Percentiles rank a stretch among this genome's conserved stretches.
Conservation (phyloP, 345 rosid genomes). For the Eucalyptus caleyi region DNA sequence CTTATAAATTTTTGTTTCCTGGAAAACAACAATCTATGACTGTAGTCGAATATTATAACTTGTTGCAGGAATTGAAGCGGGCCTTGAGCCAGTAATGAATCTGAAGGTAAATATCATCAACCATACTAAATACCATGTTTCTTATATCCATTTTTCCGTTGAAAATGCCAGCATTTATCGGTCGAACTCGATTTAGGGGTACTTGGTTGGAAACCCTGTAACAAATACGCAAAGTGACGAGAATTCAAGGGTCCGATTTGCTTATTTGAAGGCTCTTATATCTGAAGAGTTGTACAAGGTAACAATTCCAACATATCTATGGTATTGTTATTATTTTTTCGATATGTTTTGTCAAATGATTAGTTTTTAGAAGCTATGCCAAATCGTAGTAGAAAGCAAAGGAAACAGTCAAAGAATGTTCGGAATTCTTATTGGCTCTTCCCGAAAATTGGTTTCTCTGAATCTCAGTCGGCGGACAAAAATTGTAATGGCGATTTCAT, state of each 20-base stretch:
- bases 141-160: not conserved
- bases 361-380: not conserved
- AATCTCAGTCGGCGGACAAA: not conserved
- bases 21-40: not conserved
- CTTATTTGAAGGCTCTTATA: constrained; percentile 6
- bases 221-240: not conserved
- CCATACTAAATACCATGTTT: not conserved
- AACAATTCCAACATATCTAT: not conserved
- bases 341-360: not conserved
- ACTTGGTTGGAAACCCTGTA: constrained; percentile 14
- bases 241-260: constrained; percentile 7
- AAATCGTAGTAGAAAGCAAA: not conserved
- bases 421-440: not conserved
- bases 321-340: not conserved
- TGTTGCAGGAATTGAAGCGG: not conserved
- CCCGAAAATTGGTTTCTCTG: not conserved
- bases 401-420: too few species aligned
- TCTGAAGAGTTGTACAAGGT: constrained; percentile 9
- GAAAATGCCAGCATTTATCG: not conserved
- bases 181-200: constrained; percentile 1
- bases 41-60: not conserved
- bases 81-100: not conserved
- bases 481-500: constrained; percentile 7
- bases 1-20: not conserved
- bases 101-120: not conserved